Evolutionary conservation across 305 asterid genomes (phyloP), one percentile per base, ranked within the genome.

Genomic region (Fraxinus platypoda): DNA sequence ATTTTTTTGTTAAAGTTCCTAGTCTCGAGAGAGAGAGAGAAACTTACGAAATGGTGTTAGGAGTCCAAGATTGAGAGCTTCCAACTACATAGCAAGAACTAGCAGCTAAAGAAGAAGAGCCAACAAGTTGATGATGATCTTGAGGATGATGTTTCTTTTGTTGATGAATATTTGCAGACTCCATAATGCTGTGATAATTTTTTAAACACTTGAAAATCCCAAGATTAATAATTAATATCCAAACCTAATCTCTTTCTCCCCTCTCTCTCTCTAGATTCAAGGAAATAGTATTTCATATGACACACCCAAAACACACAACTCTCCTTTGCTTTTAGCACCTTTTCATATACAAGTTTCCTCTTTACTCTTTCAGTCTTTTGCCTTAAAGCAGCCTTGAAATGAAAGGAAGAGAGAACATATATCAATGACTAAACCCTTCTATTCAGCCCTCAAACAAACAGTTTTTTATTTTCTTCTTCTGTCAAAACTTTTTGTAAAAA

Each of bases 201-300:
- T 82, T 86, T 77, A 83, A 78, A 74, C 80, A 83, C 93, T 91
- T 92, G 96, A 90, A 90, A 92, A 93, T 94, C 96, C 98, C 98
- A 90, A 94, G 96, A 91, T 84, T 83, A 86, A 90, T 77, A 74
- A 80, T 80, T 80, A 81, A 87, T 87, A 88, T 82, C 84, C 73
- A 89, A 81, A 57, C 78, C 81, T 80, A 79, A 81, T 76, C 82
- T 77, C 84, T 70, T 78, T 85, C 83, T 75, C 82, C 66, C 80
- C 9, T 43, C 11, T 76, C 83, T 78, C 74, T 83, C 82, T 80
- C 84, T 62, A 77, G 37, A 59, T 66, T 70, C 78, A 74, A 84
- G 86, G 84, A 84, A 83, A 84, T 82, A 46, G 19, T 13, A 74
- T 84, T 81, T 89, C 90, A 85, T 90, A 86, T 85, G 93, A 86